Base-by-base conservation (phyloP, 345 rosid species). In the Ceriops tagal region DNA sequence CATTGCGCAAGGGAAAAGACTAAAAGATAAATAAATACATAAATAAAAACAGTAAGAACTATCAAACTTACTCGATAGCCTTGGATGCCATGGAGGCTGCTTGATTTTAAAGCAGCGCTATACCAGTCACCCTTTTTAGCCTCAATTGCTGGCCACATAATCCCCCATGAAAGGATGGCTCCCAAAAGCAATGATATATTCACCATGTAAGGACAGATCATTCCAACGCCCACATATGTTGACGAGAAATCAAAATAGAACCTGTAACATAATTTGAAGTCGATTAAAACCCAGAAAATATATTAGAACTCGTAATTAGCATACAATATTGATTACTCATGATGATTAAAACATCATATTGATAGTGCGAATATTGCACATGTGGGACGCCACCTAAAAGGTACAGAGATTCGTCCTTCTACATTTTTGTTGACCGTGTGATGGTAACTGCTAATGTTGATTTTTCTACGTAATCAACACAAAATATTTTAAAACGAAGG, bases 191-290 rank as follows among this genome's bases (percentile, higher is more conserved):
- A 74, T 58, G 98, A 92, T 11, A 87, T 69, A 67, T 90, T 92
- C 37, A 92, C 91, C 77, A 92, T 87, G 74, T 89, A 85, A 28
- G 98, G 97, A 70, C 97, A 92, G 15, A 92, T 90, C 96, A 92
- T 87, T 21, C 98, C 98, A 34, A 89, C 97, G 11, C 98, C 98
- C 24, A 93, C 87, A 63, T 93, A 92, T 24, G 97, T 92, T 20
- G 93, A 70, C 53, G 97, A 92, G 75, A 92, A 90, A 76, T 92
- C 98, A 70, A 92, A 92, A 85, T 81, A 89, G 76, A 92, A 92
- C 86, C 96, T 92, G 82, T 6, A 1, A 52, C 5, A 34, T 30
- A 13, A 43, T 43, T 43, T 13, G 49, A 3, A 43, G 49, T 43
- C 0, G 18, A 43, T 43, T 43, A 13, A 13, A 43, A 43, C 16